Evolutionary conservation across 495 filamentous ascomycete genomes (phyloP), one percentile per base, ranked within the genome.

Genomic region (Haplographium delicatum): DNA sequence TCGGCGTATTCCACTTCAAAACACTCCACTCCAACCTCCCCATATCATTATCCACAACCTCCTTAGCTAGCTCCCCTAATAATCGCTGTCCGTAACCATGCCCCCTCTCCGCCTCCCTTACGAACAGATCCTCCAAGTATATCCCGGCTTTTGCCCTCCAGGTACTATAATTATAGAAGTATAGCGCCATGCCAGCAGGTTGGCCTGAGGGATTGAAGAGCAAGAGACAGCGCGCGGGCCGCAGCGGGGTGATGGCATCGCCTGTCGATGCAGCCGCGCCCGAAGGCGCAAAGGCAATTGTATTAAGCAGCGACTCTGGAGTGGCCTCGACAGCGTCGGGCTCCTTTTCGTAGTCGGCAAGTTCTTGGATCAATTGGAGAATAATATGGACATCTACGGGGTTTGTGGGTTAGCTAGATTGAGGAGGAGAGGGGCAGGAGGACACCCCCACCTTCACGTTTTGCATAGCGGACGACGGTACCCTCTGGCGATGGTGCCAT

Each of bases 41-140:
- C 0, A 90, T 91, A 10, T 78, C 69, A 28, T 90, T 81, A 51
- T 74, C 74, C 44, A 87, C 71, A 43, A 86, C 78, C 66, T 91
- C 85, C 62, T 77, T 75, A 27, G 91, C 91, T 65, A 96, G 68
- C 61, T 81, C 81, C 42, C 77, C 77, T 30, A 98, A 70, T 62
- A 97, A 58, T 61, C 74, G 68, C 62, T 82, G 85, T 11, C 89
- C 93, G 60, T 91, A 95, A 2, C 91, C 91, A 25, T 79, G 72
- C 18, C 82, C 82, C 4, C 93, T 70, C 38, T 84, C 83, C 22
- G 65, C 68, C 19, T 82, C 77, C 59, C 82, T 71, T 25, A 98
- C 88, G 60, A 86, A 96, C 8, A 98, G 70, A 63, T 98, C 93
- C 63, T 98, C 93, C 10, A 98, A 83, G 61, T 93, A 96, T 57